These are phyloP conservation scores for Phytophthora macrochlamydospora DNA, from an alignment of 352 stramenopile genomes.

Conservation along the genomic window DNA sequence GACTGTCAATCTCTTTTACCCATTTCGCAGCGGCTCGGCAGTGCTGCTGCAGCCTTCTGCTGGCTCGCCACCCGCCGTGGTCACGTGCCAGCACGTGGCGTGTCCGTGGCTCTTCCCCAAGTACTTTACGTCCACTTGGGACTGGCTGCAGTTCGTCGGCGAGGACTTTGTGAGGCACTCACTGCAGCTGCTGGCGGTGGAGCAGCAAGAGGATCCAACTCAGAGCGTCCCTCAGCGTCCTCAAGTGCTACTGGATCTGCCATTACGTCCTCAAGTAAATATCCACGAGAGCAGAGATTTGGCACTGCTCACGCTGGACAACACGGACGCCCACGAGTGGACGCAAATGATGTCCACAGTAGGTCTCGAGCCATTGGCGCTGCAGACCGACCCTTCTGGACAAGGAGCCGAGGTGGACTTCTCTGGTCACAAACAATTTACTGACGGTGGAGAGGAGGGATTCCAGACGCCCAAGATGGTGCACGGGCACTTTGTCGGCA, in stretches of 20 bases:
- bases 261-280: conserved; percentile 53
- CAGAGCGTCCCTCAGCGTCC: conserved; percentile 9
- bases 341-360: conserved; percentile 32
- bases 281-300: conserved; percentile 63
- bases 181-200: conserved; percentile 54
- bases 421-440: conserved; percentile 43
- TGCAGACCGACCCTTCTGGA: conserved; percentile 25
- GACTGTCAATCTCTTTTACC: conserved; percentile 10
- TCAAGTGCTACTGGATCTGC: conserved; percentile 59
- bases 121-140: conserved; percentile 80
- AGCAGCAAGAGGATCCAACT: conserved; percentile 15
- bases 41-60: conserved; percentile 34
- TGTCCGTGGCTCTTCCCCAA: conserved; percentile 81
- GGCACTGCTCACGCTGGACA: conserved; percentile 60
- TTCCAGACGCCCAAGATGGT: conserved; percentile 51
- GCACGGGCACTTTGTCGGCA: conserved; percentile 60
- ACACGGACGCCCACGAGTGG: conserved; percentile 23
- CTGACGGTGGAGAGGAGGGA: conserved; percentile 13
- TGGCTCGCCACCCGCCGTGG: conserved; percentile 28
- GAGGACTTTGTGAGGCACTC: conserved; percentile 76
- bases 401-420: conserved; percentile 57
- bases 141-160: conserved; percentile 85
- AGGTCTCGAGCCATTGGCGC: conserved; percentile 40
- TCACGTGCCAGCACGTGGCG: conserved; percentile 84
- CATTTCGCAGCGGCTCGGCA: conserved; percentile 57